Base-by-base conservation (phyloP, 192 early-diverging fungal species). In the Spizellomyces sp. region DNA sequence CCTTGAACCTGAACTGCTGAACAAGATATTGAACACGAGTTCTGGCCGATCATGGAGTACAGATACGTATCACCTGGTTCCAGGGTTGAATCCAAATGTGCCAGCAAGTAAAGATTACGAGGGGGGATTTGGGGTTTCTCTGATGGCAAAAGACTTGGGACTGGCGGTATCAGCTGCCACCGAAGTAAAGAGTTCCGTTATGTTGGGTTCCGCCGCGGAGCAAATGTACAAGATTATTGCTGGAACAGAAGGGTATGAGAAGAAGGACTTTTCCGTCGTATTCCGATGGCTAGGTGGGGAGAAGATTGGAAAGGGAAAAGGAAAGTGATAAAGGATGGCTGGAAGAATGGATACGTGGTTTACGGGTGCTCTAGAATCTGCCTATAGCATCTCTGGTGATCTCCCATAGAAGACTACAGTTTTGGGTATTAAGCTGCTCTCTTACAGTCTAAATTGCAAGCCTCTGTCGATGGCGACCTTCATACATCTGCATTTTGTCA, bases 111-210 rank as follows among this genome's bases (percentile, higher is more conserved):
- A 88, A 14, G 89, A 83, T 44, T 99, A 97, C 76, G 80, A 84
- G 45, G 95, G 95, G 68, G 96, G 96, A 45, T 99, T 99, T 78
- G 93, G 90, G 42, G 87, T 90, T 42, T 80, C 79, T 15, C 77
- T 99, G 69, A 96, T 96, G 92, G 88, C 90, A 42, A 99, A 99
- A 86, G 96, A 99, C 77, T 70, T 97, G 77, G 88, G 92, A 4
- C 79, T 99, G 55, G 96, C 95, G 4, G 82, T 95, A 14, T 87
- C 90, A 48, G 93, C 96, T 15, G 95, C 96, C 48, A 85, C 86
- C 36, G 90, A 93, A 48, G 68, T 69, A n/a, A 85, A 89, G 61
- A 84, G 84, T 5, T 89, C 91, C 7, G 83, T 94, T 4, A 44
- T 90, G 61, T 79, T 96, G 10, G 93, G 92, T n/a, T 83, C 88